A percentile compares a stretch with the other conserved stretches of the same genome.
phyloP scores from a whole-genome alignment of 2,329 filamentous ascomycete genomes.

The Trichoderma gracile region DNA sequence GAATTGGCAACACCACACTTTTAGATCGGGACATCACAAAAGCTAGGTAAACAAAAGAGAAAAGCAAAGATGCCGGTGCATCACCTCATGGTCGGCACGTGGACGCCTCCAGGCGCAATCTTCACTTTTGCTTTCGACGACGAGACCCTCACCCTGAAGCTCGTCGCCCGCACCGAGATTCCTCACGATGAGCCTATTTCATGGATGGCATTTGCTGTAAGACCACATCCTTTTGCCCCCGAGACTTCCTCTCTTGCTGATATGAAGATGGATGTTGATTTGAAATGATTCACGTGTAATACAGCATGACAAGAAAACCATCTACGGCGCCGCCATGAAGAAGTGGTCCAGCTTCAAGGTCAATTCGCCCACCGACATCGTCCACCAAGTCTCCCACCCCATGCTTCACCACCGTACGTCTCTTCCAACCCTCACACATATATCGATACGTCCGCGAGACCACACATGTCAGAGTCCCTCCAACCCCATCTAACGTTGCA shows the following conservation, averaged over 20 bases:
- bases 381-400: slow-evolving; percentile 71
- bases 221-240: slow-evolving; percentile 32
- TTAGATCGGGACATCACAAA: too few species aligned
- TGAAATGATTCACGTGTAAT: neutral
- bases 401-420: slow-evolving; percentile 73
- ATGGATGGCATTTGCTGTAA: slow-evolving; percentile 88
- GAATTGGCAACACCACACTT: too few species aligned
- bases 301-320: slow-evolving; percentile 77
- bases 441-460: neutral
- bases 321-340: slow-evolving; percentile 91
- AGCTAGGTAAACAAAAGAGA: rapidly evolving
- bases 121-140: slow-evolving; percentile 89
- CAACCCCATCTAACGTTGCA: too few species aligned
- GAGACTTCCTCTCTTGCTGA: too few species aligned
- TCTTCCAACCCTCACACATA: neutral
- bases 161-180: slow-evolving; percentile 80
- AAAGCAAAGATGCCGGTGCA: slow-evolving; percentile 65
- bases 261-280: too few species aligned
- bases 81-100: slow-evolving; percentile 89
- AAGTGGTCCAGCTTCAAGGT: slow-evolving; percentile 85
- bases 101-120: slow-evolving; percentile 86
- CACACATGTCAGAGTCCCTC: too few species aligned
- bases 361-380: slow-evolving; percentile 71
- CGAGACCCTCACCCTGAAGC: slow-evolving; percentile 69
- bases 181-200: slow-evolving; percentile 84